Evolutionary conservation across 2,329 filamentous ascomycete species (phyloP).

Genomic region (Botrytis hyacinthi): DNA sequence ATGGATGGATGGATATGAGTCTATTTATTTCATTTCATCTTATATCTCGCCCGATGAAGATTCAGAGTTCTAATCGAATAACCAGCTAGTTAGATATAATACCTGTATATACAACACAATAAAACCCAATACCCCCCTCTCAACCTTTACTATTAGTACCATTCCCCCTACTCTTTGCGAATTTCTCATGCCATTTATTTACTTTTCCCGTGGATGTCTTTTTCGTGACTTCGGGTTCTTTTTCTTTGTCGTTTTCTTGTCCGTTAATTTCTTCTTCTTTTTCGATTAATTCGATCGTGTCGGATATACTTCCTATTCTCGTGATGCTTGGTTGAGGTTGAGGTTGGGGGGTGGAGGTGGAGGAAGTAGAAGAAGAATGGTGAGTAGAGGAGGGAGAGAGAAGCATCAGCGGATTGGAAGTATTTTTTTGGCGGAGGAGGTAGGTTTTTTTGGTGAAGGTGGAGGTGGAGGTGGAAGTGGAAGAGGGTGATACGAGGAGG

Average conservation of each 20-base stretch:
- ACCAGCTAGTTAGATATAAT: too few species aligned
- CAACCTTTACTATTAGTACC: background rate
- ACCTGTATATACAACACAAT: too few species aligned
- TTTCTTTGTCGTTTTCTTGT: conserved; percentile 19
- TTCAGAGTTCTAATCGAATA: too few species aligned
- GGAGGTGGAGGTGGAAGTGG: background rate
- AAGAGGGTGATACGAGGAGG: conserved; percentile 28
- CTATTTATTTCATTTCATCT: too few species aligned
- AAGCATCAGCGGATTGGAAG: conserved; percentile 63
- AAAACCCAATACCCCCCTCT: background rate
- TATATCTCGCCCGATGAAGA: too few species aligned
- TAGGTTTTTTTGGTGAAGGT: conserved; percentile 47
- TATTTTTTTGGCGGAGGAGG: conserved; percentile 63
- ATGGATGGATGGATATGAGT: too few species aligned
- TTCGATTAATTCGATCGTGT: conserved; percentile 59
- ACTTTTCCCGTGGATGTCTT: conserved; percentile 35
- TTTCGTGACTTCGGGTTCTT: conserved; percentile 11
- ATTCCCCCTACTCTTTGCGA: conserved; percentile 41
- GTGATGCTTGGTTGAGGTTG: conserved; percentile 44
- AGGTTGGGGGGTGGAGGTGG: conserved; percentile 36
- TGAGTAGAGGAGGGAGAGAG: conserved; percentile 43
- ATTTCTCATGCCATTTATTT: conserved; percentile 60
- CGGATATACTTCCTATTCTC: conserved; percentile 56
- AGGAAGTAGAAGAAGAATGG: background rate
- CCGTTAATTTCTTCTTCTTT: conserved; percentile 34